Percentiles rank a stretch among this genome's conserved stretches.
phyloP scores from a whole-genome alignment of 179 eudicot species.

The Corrigiola litoralis region DNA sequence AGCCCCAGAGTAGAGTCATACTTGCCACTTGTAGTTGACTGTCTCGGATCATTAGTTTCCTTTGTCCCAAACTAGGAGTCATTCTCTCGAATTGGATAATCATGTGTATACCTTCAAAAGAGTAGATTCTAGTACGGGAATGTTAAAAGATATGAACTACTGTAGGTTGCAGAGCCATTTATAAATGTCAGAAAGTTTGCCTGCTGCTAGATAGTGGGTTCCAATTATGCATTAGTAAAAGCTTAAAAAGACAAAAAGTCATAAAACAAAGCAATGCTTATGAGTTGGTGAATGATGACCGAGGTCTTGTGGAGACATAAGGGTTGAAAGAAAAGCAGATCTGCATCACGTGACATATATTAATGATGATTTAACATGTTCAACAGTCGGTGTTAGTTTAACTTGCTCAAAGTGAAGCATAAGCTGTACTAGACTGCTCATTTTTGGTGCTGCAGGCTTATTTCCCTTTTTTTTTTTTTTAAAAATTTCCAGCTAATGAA shows the following conservation, averaged over 20 bases:
- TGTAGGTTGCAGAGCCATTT: too few species aligned
- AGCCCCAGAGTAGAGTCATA: too few species aligned
- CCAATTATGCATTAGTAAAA: too few species aligned
- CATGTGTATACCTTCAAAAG: too few species aligned
- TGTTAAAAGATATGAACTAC: too few species aligned
- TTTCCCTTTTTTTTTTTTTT: constrained; percentile 8
- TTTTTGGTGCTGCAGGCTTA: background rate
- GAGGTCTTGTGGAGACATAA: background rate
- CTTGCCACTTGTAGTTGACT: background rate
- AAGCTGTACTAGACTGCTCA: background rate
- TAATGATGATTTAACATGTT: background rate
- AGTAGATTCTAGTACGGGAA: too few species aligned
- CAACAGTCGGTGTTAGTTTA: too few species aligned
- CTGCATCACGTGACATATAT: background rate
- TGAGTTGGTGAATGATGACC: background rate
- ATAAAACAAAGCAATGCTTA: too few species aligned
- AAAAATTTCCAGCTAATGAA: constrained; percentile 44
- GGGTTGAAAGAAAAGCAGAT: background rate
- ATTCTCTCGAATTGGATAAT: background rate
- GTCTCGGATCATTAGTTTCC: background rate
- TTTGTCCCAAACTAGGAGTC: background rate
- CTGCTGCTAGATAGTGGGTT: too few species aligned
- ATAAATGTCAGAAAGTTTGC: too few species aligned
- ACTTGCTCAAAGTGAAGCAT: background rate
- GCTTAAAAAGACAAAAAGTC: too few species aligned